These are phyloP conservation scores for Ophiocordyceps sinensis DNA, from an alignment of 2,329 filamentous ascomycete genomes.

Conservation along the genomic window DNA sequence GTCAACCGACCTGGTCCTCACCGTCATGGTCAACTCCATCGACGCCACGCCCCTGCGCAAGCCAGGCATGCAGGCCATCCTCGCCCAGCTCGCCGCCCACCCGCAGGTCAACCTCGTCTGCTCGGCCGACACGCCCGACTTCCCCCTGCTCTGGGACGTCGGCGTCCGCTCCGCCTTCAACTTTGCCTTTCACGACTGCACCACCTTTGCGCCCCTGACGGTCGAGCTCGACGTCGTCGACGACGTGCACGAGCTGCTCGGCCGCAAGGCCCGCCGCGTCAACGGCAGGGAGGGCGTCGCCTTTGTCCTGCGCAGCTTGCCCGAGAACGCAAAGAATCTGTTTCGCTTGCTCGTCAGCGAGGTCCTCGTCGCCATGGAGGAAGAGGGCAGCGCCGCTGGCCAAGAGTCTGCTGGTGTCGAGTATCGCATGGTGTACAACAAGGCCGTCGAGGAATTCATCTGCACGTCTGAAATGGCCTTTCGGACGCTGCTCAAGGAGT, in stretches of 20 bases:
- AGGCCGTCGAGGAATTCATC: constrained; percentile 92
- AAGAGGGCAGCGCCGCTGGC: constrained; percentile 29
- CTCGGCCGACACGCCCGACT: constrained; percentile 79
- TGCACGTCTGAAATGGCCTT: constrained; percentile 95
- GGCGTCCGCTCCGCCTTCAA: constrained; percentile 69
- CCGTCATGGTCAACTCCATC: constrained; percentile 71
- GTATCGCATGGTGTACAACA: constrained; percentile 84
- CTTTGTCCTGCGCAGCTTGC: constrained; percentile 79
- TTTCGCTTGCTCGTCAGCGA: constrained; percentile 79
- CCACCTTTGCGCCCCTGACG: constrained; percentile 66
- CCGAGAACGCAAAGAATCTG: constrained; percentile 79
- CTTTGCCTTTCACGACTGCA: constrained; percentile 87
- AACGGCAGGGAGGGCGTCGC: constrained; percentile 84
- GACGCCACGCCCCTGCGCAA: constrained; percentile 68
- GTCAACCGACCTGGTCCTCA: constrained; percentile 31
- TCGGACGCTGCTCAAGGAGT: constrained; percentile 86
- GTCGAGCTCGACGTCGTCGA: constrained; percentile 74
- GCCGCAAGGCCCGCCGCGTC: constrained; percentile 62
- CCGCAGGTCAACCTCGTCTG: constrained; percentile 58
- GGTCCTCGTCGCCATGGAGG: constrained; percentile 57
- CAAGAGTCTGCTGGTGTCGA: constrained; percentile 56
- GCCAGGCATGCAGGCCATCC: constrained; percentile 50
- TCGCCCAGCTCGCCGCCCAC: constrained; percentile 65
- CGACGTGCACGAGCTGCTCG: constrained; percentile 75
- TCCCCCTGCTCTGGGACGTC: constrained; percentile 79